Percentiles rank a stretch among this genome's conserved stretches.
phyloP scores from a whole-genome alignment of 1,284 basidiomycete species.

The Heterobasidion parviporum region DNA sequence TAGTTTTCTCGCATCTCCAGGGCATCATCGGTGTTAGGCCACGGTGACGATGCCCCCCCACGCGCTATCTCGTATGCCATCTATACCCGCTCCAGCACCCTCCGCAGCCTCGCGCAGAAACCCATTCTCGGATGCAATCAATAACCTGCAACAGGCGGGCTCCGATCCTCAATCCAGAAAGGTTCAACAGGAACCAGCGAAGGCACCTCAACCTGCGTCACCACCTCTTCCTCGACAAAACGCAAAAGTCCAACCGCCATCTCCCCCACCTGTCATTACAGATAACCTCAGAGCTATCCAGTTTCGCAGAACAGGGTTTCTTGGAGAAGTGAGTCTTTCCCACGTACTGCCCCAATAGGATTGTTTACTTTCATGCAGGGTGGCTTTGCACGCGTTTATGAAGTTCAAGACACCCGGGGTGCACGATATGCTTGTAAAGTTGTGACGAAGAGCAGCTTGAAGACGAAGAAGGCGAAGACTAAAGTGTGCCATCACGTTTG shows the following conservation, averaged over 20 bases:
- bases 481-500: conserved; percentile 44
- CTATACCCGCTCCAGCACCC: conserved; percentile 13
- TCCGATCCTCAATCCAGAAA: conserved; percentile 14
- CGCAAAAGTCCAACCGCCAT: conserved; percentile 73
- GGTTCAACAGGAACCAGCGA: conserved; percentile 11
- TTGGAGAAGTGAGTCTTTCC: conserved; percentile 68
- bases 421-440: conserved; percentile 80
- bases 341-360: not conserved
- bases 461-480: conserved; percentile 89
- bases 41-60: conserved; percentile 11
- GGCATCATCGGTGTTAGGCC: conserved; percentile 14
- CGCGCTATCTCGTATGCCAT: conserved; percentile 4
- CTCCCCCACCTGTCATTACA: conserved; percentile 70
- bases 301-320: conserved; percentile 68
- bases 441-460: conserved; percentile 75
- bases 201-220: conserved; percentile 26
- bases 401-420: conserved; percentile 66
- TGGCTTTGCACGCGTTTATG: conserved; percentile 87
- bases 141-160: conserved; percentile 16
- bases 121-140: conserved; percentile 22
- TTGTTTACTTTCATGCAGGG: conserved; percentile 41
- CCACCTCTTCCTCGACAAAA: conserved; percentile 73
- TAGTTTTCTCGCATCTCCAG: not conserved
- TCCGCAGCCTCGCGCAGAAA: conserved; percentile 19
- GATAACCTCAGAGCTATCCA: conserved; percentile 54